A percentile compares a stretch with the other conserved stretches of the same genome.
Conservation (phyloP, 202 grass and related monocot species). For the Schoenoplectus triqueter region DNA sequence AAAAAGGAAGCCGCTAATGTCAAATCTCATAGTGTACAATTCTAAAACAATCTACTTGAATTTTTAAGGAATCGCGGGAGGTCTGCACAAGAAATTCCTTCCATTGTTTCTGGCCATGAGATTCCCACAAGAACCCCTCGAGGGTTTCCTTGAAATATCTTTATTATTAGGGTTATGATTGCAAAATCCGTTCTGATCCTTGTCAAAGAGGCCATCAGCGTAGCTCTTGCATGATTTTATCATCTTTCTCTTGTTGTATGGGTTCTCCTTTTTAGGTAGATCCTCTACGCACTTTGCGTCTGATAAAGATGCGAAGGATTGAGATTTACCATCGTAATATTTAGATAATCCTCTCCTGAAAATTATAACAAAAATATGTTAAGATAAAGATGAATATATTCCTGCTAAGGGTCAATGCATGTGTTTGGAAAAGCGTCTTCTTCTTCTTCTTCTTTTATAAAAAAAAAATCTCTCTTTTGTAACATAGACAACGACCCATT, state of each 20-base stretch:
- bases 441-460: neutral
- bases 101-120: conserved; percentile 53
- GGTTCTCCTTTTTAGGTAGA: conserved; percentile 74
- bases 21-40: conserved; percentile 28
- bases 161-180: conserved; percentile 41
- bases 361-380: conserved; percentile 23
- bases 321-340: conserved; percentile 91
- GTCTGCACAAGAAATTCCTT: conserved; percentile 54
- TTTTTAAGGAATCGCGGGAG: conserved; percentile 62
- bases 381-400: neutral
- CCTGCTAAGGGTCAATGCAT: neutral
- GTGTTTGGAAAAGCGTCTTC: neutral
- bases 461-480: neutral
- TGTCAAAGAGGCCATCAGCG: conserved; percentile 50
- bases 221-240: conserved; percentile 68
- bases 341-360: conserved; percentile 87
- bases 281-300: conserved; percentile 76
- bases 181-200: conserved; percentile 41
- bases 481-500: neutral
- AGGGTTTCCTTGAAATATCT: conserved; percentile 37
- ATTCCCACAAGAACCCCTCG: conserved; percentile 65
- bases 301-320: conserved; percentile 71
- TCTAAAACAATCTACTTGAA: conserved; percentile 48
- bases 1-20: neutral
- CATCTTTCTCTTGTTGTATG: conserved; percentile 44